Base-by-base conservation (phyloP, 371 early-diverging fungal genomes). In the Polyrhizophydium stewartii region DNA sequence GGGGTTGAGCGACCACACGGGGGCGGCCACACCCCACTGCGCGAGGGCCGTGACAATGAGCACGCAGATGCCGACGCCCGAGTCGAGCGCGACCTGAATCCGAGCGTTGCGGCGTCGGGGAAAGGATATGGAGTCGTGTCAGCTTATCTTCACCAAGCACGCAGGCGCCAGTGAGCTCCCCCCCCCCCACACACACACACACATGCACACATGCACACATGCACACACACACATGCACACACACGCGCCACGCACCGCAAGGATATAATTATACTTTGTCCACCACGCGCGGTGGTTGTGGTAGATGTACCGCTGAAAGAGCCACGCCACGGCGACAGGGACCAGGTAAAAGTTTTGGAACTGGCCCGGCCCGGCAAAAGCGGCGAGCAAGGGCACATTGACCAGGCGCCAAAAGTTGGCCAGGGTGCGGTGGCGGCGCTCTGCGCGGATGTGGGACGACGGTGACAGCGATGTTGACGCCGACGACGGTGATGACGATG, bases 361-460 rank as follows among this genome's bases (percentile, higher is more conserved):
- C 53, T 38, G n/a, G 25, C 45, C 37, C 19, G 35, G 33, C 52
- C 50, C 27, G 35, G 3, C 13, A 13, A 35, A 35, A 49, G 57
- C 22, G 16, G 62, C 55, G 24, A 67, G 12, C 66, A 74, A 24
- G 17, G 77, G 77, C 0, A 77, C 43, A 60, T 77, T 74, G 58
- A 77, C 62, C 17, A 66, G 58, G 16, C 62, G 32, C 74, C 74
- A 77, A 43, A 52, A 47, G 74, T 82, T 76, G 22, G 78, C 33
- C 0, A 67, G 33, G n/a, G n/a, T n/a, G n/a, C n/a, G n/a, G n/a
- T n/a, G n/a, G n/a, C n/a, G n/a, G n/a, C n/a, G n/a, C n/a, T n/a
- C n/a, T n/a, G n/a, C n/a, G n/a, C n/a, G n/a, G n/a, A n/a, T n/a
- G n/a, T n/a, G n/a, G n/a, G n/a, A n/a, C n/a, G n/a, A n/a, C n/a